phyloP scores from a whole-genome alignment of 78 protist species.

The Trichosphaerium sp. region DNA sequence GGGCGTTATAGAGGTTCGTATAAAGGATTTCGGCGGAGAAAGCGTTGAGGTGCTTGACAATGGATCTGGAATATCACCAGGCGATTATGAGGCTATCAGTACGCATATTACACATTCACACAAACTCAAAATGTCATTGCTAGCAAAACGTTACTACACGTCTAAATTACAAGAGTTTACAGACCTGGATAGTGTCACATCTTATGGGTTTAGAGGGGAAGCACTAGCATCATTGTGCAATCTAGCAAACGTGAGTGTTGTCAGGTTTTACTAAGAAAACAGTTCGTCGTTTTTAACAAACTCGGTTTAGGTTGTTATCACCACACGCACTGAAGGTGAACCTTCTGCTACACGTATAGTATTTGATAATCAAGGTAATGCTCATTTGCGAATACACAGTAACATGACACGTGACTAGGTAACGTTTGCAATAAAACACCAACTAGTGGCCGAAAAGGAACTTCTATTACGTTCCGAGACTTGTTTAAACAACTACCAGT shows the following conservation, averaged over 20 bases:
- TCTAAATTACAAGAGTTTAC: slow-evolving; percentile 52
- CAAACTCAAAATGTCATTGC: not conserved
- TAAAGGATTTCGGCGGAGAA: slow-evolving; percentile 15
- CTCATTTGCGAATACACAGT: slow-evolving; percentile 10
- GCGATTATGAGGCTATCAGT: slow-evolving; percentile 10
- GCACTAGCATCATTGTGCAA: slow-evolving; percentile 79
- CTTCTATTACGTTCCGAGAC: slow-evolving; percentile 44
- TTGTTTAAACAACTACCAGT: slow-evolving; percentile 72
- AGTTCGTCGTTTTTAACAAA: not conserved
- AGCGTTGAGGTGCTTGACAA: slow-evolving; percentile 68
- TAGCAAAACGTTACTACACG: slow-evolving; percentile 66
- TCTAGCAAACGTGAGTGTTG: slow-evolving; percentile 18
- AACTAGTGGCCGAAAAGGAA: slow-evolving; percentile 37
- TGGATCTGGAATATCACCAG: slow-evolving; percentile 63
- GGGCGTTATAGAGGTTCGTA: slow-evolving; percentile 6
- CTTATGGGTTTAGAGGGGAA: slow-evolving; percentile 94
- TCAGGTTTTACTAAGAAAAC: not conserved
- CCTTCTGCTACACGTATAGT: not conserved
- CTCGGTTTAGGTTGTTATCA: not conserved
- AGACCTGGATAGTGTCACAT: slow-evolving; percentile 45
- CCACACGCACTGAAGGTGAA: not conserved
- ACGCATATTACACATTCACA: not conserved
- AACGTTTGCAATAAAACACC: too few relatives aligned
- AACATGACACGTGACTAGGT: slow-evolving; percentile 8
- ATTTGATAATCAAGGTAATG: slow-evolving; percentile 17